phyloP scores from a whole-genome alignment of 306 rosid genomes.

The Cucumis hystrix region DNA sequence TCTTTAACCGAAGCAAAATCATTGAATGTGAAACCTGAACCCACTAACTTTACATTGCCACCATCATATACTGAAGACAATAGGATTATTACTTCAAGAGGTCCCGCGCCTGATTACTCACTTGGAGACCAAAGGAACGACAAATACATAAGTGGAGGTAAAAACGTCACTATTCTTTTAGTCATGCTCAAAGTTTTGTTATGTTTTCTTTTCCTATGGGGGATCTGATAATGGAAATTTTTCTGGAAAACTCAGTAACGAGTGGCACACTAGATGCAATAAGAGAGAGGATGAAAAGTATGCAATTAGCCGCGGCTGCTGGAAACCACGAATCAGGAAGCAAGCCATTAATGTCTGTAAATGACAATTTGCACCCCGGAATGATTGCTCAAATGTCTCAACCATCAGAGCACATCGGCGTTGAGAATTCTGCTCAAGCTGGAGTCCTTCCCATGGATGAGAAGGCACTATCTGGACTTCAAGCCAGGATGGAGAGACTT shows the following conservation, averaged over 20 bases:
- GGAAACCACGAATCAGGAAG: slow-evolving; percentile 51
- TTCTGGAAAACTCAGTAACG: slow-evolving; percentile 39
- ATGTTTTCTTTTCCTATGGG: neutral
- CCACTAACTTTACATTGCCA: slow-evolving; percentile 60
- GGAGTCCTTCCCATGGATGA: slow-evolving; percentile 92
- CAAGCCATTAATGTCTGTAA: slow-evolving; percentile 43
- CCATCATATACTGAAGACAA: slow-evolving; percentile 76
- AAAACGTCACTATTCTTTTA: neutral
- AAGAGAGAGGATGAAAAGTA: slow-evolving; percentile 91
- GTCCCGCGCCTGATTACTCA: slow-evolving; percentile 46
- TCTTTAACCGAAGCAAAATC: slow-evolving; percentile 54
- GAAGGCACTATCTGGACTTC: slow-evolving; percentile 92
- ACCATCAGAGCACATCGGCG: slow-evolving; percentile 26
- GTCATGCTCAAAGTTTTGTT: neutral
- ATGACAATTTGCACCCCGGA: slow-evolving; percentile 49
- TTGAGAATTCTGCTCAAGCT: slow-evolving; percentile 47
- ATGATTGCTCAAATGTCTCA: slow-evolving; percentile 42
- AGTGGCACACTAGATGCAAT: slow-evolving; percentile 93
- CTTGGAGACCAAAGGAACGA: slow-evolving; percentile 66
- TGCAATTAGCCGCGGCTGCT: slow-evolving; percentile 78
- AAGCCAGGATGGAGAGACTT: slow-evolving; percentile 97
- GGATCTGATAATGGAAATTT: slow-evolving; percentile 8
- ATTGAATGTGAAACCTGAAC: slow-evolving; percentile 58
- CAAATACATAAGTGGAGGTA: slow-evolving; percentile 81
- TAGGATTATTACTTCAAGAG: slow-evolving; percentile 51